These are phyloP conservation scores for Oryza glumipatula DNA, from an alignment of 176 grass and related monocot species.

Conservation along the genomic window DNA sequence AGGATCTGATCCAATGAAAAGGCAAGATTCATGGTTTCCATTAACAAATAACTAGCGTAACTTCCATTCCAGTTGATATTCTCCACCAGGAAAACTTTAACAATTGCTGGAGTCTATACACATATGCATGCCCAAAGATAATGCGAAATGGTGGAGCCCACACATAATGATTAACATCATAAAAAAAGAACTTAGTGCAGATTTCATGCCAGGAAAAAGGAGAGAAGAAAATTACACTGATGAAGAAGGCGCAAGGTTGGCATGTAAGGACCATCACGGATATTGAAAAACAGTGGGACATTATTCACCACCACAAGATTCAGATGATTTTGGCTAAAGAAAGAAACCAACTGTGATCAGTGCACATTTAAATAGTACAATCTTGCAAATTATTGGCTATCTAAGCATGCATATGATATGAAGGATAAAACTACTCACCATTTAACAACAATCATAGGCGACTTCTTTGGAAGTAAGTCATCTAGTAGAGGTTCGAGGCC, in stretches of 20 bases:
- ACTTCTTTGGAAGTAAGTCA: conserved; percentile 92
- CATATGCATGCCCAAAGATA: conserved; percentile 4
- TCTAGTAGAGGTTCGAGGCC: conserved; percentile 87
- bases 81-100: conserved; percentile 17
- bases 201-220: not conserved
- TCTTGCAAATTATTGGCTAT: not conserved
- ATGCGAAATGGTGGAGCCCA: not conserved
- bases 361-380: not conserved
- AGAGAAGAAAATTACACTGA: conserved; percentile 72
- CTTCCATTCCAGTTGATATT: conserved; percentile 30
- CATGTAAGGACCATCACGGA: conserved; percentile 97
- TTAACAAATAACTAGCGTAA: not conserved
- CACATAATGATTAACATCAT: conserved; percentile 4
- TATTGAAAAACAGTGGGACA: conserved; percentile 94
- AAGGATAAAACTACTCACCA: conserved; percentile 56
- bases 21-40: not conserved
- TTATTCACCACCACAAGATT: conserved; percentile 99
- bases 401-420: not conserved
- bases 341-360: conserved; percentile 21
- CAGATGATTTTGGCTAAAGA: conserved; percentile 94
- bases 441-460: conserved; percentile 86
- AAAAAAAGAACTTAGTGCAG: not conserved
- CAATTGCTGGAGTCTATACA: not conserved
- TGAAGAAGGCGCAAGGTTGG: conserved; percentile 97
- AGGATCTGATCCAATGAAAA: conserved; percentile 69